phyloP scores from a whole-genome alignment of 1,139 yeast genomes.

The Geotrichum australiense region DNA sequence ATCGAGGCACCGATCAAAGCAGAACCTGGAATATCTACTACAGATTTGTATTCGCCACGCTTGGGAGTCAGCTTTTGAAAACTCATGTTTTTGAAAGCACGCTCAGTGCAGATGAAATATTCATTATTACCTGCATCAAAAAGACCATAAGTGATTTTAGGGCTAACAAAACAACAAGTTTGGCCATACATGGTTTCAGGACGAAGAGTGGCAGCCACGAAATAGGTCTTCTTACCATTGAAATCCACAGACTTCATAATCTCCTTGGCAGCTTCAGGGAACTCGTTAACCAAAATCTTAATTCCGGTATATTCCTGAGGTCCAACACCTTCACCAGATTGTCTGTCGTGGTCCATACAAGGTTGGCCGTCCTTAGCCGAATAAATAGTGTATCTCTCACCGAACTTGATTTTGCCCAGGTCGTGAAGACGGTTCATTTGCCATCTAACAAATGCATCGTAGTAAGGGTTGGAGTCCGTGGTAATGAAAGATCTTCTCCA shows the following conservation, averaged over 20 bases:
- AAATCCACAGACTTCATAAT: conserved; percentile 43
- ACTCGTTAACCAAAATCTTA: conserved; percentile 67
- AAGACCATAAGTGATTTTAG: conserved; percentile 86
- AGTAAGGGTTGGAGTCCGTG: conserved; percentile 91
- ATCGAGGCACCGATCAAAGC: conserved; percentile 79
- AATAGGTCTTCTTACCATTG: conserved; percentile 56
- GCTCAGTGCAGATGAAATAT: conserved; percentile 81
- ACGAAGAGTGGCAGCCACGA: conserved; percentile 96
- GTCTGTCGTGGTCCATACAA: conserved; percentile 98
- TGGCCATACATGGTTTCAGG: conserved; percentile 99
- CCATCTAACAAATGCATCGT: conserved; percentile 95
- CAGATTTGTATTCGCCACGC: conserved; percentile 70
- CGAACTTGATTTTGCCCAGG: conserved; percentile 88
- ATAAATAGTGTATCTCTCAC: conserved; percentile 95
- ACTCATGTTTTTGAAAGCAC: conserved; percentile 98
- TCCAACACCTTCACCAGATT: conserved; percentile 91
- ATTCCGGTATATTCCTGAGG: conserved; percentile 96
- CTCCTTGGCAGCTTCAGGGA: conserved; percentile 47
- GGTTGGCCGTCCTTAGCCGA: conserved; percentile 99
- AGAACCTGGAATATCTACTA: conserved; percentile 58
- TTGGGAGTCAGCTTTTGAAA: conserved; percentile 88
- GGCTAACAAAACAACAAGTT: conserved; percentile 95
- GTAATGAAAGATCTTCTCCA: conserved; percentile 98
- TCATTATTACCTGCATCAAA: conserved; percentile 77
- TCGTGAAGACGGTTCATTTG: conserved; percentile 86